Evolutionary conservation across 768 basidiomycete genomes (phyloP).

Genomic region (Boletus pseudo-olivaceus): DNA sequence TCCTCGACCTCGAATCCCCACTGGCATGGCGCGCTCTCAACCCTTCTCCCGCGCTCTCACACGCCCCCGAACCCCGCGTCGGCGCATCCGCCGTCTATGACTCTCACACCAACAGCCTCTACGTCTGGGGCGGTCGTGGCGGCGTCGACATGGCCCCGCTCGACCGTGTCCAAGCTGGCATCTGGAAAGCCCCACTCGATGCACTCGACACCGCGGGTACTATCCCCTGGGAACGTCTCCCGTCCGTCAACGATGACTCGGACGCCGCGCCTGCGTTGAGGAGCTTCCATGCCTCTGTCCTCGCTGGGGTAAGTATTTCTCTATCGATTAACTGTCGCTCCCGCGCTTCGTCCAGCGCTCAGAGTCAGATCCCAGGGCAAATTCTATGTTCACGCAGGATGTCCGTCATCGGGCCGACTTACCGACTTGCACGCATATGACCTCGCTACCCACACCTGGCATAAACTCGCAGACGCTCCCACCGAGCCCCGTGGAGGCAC

Average conservation of each 20-base stretch:
- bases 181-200: constrained; percentile 27
- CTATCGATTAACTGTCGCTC: not conserved
- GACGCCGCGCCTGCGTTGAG: constrained; percentile 30
- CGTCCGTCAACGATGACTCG: constrained; percentile 24
- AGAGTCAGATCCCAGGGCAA: constrained; percentile 17
- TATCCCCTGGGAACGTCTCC: constrained; percentile 31
- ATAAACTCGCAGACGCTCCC: constrained; percentile 34
- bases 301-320: constrained; percentile 23
- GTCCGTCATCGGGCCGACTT: constrained; percentile 36
- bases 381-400: constrained; percentile 41
- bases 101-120: constrained; percentile 21
- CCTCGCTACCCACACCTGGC: constrained; percentile 29
- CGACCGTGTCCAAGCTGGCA: constrained; percentile 23
- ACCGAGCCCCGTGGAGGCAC: constrained; percentile 40
- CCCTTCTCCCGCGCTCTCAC: constrained; percentile 15
- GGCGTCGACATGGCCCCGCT: constrained; percentile 39
- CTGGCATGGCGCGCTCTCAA: constrained; percentile 19
- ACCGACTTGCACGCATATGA: constrained; percentile 35
- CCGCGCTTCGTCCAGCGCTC: not conserved
- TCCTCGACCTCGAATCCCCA: constrained; percentile 19
- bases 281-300: constrained; percentile 36
- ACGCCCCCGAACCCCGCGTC: constrained; percentile 19
- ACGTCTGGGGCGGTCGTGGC: constrained; percentile 47
- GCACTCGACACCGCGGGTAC: not conserved
- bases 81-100: constrained; percentile 24